Base-by-base conservation (phyloP, 23 red algal species). In the Gracilaria gracilis region DNA sequence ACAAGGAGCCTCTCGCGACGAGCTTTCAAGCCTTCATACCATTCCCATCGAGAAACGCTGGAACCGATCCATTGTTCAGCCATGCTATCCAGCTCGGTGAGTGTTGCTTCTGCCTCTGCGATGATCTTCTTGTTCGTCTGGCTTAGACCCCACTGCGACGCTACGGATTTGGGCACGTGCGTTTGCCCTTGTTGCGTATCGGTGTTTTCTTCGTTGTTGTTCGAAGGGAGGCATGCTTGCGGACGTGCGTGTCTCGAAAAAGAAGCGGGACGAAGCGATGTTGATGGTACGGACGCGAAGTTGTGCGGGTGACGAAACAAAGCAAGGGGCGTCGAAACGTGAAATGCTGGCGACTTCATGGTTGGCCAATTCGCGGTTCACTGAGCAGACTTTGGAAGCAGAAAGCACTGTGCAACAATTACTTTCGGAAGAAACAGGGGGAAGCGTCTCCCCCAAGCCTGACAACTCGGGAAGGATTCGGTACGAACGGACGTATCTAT, bases 51-150 rank as follows among this genome's bases (percentile, higher is more conserved):
- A 24, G 65, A 29, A 28, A 88, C 32, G 57, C 74, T 46, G 32
- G 84, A 12, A 25, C 84, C 84, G 69, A 88, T 88, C 84, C 84
- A 88, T 44, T 78, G 50, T 27, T 88, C 84, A 40, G 84, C 84
- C 65, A 88, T 58, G 24, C 35, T 35, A 28, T 88, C 84, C 42
- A 88, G 9, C 25, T 88, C 84, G 2, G 4, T 33, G 23, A 82
- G 64, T 15, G 72, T 77, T 50, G 72, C 72, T 77, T 77, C 72
- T 50, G 72, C 72, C 27, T 77, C 72, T 25, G 72, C 72, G 23
- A 77, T 77, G 72, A 77, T 46, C 15, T 50, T 77, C 72, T 77
- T 77, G 46, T 77, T 77, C 0, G 72, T 51, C 17, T 77, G 72
- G 15, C 72, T 77, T 17, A 77, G 72, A n/a, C 36, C 39, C 72